A percentile compares a stretch with the other conserved stretches of the same genome.
Conservation (phyloP, 1,139 yeast genomes). For the Debaryomyces udenii region DNA sequence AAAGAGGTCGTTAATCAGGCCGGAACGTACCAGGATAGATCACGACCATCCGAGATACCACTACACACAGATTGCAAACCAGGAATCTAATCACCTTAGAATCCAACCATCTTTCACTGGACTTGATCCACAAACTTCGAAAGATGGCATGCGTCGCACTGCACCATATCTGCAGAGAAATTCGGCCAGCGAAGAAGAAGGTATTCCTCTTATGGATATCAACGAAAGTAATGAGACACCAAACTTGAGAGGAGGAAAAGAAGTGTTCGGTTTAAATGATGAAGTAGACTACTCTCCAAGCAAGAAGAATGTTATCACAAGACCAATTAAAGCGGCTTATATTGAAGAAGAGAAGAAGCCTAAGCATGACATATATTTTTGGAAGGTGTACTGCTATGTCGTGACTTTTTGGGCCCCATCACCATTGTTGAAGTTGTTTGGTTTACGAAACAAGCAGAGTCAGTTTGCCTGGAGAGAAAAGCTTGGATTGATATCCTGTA, state of each 20-base stretch:
- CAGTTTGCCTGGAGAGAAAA: slow-evolving; percentile 98
- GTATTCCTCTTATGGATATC: slow-evolving; percentile 51
- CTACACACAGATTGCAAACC: slow-evolving; percentile 79
- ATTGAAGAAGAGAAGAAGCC: slow-evolving; percentile 18
- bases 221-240: slow-evolving; percentile 18
- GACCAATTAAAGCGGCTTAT: slow-evolving; percentile 15
- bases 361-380: slow-evolving; percentile 52
- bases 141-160: slow-evolving; percentile 13
- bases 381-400: slow-evolving; percentile 80
- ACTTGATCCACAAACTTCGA: slow-evolving; percentile 54
- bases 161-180: slow-evolving; percentile 5
- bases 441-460: slow-evolving; percentile 76
- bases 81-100: slow-evolving; percentile 61
- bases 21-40: slow-evolving; percentile 72
- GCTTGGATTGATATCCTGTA: slow-evolving; percentile 78
- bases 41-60: slow-evolving; percentile 75
- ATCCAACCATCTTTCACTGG: slow-evolving; percentile 79
- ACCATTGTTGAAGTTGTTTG: slow-evolving; percentile 69
- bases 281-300: slow-evolving; percentile 44
- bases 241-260: slow-evolving; percentile 44
- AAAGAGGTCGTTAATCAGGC: slow-evolving; percentile 73
- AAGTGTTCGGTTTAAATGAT: slow-evolving; percentile 63
- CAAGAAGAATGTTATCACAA: slow-evolving; percentile 30
- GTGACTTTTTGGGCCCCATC: slow-evolving; percentile 94
- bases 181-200: slow-evolving; percentile 35